Base-by-base conservation (phyloP, 2,329 filamentous ascomycete species). In the Didymella pinodella region DNA sequence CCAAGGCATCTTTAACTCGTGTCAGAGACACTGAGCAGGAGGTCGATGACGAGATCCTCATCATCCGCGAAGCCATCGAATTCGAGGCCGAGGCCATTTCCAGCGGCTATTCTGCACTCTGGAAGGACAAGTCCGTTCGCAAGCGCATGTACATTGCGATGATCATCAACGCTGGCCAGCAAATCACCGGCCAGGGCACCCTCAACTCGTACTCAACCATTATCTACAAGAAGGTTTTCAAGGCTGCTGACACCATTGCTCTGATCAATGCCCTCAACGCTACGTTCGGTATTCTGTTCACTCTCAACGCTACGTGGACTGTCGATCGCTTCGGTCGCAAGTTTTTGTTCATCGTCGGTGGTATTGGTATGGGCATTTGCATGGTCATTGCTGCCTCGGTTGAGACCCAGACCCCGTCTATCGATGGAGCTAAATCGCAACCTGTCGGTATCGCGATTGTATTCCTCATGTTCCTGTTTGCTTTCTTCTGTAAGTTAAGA, bases 181-280 rank as follows among this genome's bases (percentile, higher is more conserved):
- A 91, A 74, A 82, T 91, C 40, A 89, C 88, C 5, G 89, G 89
- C 20, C 89, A 91, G 75, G 89, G 89, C 62, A 88, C 88, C 1
- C 82, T 91, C 64, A 91, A 91, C 82, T 84, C 85, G 3, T 91
- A 91, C 81, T 88, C 85, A 20, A 89, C 88, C n/a, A 85, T 86
- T 66, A 89, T 91, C 69, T 91, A 91, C 80, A 85, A 89, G 78
- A 88, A 89, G 72, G 84, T 91, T 25, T 91, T 88, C 80, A 82
- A 78, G 25, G 81, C 77, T 53, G 52, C 66, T 22, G 78, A 76
- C 54, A 79, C 83, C 22, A 90, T 91, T 72, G 87, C 87, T 62
- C 81, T 91, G 31, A 91, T 91, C 81, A 91, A 91, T 73, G 89
- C 89, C 4, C 80, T 91, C 53, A 91, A 91, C 72, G 88, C 88